Base-by-base conservation (phyloP, 202 grass and related monocot species). In the Setaria viridis region DNA sequence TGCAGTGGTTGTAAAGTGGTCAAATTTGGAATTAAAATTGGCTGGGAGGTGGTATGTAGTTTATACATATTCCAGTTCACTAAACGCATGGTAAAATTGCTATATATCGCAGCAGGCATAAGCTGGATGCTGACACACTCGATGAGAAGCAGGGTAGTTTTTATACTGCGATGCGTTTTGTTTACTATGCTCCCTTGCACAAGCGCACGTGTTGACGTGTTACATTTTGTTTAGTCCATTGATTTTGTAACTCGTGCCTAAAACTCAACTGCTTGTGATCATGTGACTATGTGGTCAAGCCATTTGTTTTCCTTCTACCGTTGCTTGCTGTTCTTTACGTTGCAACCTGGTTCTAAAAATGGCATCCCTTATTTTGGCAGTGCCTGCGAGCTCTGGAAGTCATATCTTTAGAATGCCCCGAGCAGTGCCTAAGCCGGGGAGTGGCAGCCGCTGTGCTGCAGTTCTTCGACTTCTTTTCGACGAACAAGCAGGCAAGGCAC, bases 391-490 rank as follows among this genome's bases (percentile, higher is more conserved):
- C 88, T 84, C 84, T 94, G 53, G 32, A 88, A 12, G 7, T 29
- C 7, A 86, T 92, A 67, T 86, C 85, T 25, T 2, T 15, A 9
- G 77, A 84, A 41, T 17, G 46, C 67, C 87, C 85, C 0, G 3
- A 16, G 7, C 4, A 68, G 48, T 94, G 93, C 83, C 90, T 94
- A 56, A 42, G 78, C 30, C 69, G 21, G 0, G 90, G 90, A 35
- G 78, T 87, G 51, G 76, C 88, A 41, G 73, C 70, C 15, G 93
- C 90, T 37, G 90, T 90, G 60, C 84, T 94, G 0, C 84, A 77
- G 25, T 82, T 78, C 59, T 86, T 94, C 4, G 87, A 92, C 78
- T 94, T 94, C 83, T 84, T 94, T 56, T 84, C 85, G 2, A 79
- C 21, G 0, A 48, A 7, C 76, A 83, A 83, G 45, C 88, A 94